A percentile compares a stretch with the other conserved stretches of the same genome.
Conservation (phyloP, 192 early-diverging fungal genomes). For the Podila minutissima region DNA sequence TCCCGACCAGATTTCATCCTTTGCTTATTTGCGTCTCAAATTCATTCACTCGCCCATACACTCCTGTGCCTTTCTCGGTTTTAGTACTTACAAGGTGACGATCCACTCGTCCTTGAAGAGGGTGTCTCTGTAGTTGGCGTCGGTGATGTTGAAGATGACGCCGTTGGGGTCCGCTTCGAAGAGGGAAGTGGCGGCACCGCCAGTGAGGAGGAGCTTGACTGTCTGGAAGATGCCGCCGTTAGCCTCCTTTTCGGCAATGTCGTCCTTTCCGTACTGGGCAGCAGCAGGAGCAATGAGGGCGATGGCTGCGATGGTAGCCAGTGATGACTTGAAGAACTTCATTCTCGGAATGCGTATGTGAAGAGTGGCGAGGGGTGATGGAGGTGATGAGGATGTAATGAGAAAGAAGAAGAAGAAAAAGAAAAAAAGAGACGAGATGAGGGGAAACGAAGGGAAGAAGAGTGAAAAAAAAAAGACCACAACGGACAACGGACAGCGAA, state of each 20-base stretch:
- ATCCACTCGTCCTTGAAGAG: slow-evolving; percentile 47
- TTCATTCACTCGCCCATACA: too few species aligned
- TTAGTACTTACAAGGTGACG: slow-evolving; percentile 38
- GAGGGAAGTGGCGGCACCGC: not conserved
- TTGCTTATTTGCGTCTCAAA: not conserved
- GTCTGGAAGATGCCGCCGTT: not conserved
- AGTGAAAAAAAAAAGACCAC: not conserved
- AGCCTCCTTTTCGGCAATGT: not conserved
- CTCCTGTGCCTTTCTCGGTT: not conserved
- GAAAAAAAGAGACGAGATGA: not conserved
- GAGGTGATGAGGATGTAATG: not conserved
- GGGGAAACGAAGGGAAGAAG: not conserved
- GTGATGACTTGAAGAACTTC: slow-evolving; percentile 45
- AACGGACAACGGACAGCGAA: not conserved
- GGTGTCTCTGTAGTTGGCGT: slow-evolving; percentile 32
- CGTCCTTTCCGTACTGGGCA: slow-evolving; percentile 40
- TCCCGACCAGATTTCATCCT: not conserved
- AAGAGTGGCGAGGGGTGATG: not conserved
- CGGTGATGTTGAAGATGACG: slow-evolving; percentile 27
- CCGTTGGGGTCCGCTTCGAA: slow-evolving; percentile 15
- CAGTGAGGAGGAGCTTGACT: slow-evolving; percentile 23
- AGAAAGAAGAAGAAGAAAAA: too few species aligned
- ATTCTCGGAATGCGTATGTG: slow-evolving; percentile 3
- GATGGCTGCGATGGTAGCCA: slow-evolving; percentile 27
- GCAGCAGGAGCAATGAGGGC: slow-evolving; percentile 24